phyloP scores from a whole-genome alignment of 176 grass and related monocot genomes.

The Ensete ventricosum region DNA sequence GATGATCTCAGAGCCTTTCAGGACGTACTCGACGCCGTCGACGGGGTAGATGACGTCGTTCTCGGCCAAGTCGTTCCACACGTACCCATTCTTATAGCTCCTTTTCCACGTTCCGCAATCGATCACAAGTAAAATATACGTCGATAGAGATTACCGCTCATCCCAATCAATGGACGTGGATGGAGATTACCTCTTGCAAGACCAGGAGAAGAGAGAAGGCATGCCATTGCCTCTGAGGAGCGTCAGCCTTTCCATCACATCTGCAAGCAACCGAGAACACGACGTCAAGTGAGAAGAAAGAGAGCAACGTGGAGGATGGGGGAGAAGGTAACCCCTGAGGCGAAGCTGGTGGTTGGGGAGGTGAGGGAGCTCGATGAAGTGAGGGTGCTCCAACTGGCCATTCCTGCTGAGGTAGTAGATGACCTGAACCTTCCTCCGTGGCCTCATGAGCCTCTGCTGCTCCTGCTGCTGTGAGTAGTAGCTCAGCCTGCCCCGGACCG shows the following conservation, averaged over 20 bases:
- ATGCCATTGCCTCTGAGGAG: constrained; percentile 81
- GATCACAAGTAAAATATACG: not conserved
- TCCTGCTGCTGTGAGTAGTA: constrained; percentile 31
- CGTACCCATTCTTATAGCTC: constrained; percentile 99
- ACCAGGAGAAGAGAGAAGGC: constrained; percentile 91
- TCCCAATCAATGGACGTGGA: too few species aligned
- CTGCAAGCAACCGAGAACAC: constrained; percentile 11
- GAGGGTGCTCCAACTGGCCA: constrained; percentile 92
- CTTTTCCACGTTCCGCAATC: constrained; percentile 11
- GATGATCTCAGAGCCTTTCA: constrained; percentile 95
- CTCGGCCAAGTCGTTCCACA: constrained; percentile 92
- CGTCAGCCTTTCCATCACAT: constrained; percentile 73
- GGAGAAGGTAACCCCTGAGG: constrained; percentile 56
- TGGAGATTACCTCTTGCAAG: constrained; percentile 69
- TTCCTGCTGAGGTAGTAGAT: constrained; percentile 95
- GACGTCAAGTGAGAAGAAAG: not conserved
- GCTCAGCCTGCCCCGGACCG: constrained; percentile 36
- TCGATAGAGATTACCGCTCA: too few species aligned
- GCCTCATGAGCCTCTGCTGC: constrained; percentile 20
- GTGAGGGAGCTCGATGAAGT: constrained; percentile 90
- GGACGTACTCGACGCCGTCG: constrained; percentile 92
- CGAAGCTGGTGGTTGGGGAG: constrained; percentile 67
- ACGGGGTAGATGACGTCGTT: constrained; percentile 89
- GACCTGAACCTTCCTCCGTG: constrained; percentile 70
- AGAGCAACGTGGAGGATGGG: not conserved